Evolutionary conservation across 73 alveolate genomes (phyloP).

Genomic region (Effrenium voratum): DNA sequence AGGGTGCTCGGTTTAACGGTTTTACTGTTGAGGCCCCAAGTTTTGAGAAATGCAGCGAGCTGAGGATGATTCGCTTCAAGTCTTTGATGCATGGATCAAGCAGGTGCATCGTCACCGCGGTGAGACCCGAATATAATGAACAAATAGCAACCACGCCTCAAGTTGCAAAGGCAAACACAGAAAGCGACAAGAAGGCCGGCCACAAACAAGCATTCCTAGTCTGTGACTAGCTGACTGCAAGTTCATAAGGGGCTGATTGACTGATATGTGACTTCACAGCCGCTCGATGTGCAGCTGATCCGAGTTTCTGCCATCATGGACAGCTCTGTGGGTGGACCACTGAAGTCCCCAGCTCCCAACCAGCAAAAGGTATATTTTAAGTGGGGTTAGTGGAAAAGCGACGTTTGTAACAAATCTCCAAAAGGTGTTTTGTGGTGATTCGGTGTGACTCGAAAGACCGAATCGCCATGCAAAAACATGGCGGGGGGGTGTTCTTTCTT

Average conservation of each 20-base stretch:
- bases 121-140: not conserved
- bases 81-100: too few relatives aligned
- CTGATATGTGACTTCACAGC: not conserved
- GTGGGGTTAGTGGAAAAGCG: too few relatives aligned
- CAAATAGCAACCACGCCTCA: not conserved
- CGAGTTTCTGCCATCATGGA: not conserved
- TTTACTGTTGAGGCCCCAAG: too few relatives aligned
- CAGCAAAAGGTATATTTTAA: not conserved
- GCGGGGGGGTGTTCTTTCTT: too few relatives aligned
- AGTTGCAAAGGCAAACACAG: not conserved
- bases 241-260: not conserved
- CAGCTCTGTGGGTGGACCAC: not conserved
- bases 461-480: too few relatives aligned
- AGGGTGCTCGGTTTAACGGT: too few relatives aligned
- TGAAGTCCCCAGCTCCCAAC: not conserved
- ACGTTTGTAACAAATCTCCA: too few relatives aligned
- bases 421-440: too few relatives aligned
- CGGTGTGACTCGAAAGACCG: too few relatives aligned
- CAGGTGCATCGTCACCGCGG: too few relatives aligned
- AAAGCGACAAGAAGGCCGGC: not conserved
- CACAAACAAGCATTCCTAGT: not conserved
- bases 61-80: too few relatives aligned
- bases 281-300: not conserved
- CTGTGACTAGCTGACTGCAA: not conserved
- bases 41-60: too few relatives aligned